Evolutionary conservation across 73 alveolate genomes (phyloP).

Genomic region (Paramecium sonneborni): DNA sequence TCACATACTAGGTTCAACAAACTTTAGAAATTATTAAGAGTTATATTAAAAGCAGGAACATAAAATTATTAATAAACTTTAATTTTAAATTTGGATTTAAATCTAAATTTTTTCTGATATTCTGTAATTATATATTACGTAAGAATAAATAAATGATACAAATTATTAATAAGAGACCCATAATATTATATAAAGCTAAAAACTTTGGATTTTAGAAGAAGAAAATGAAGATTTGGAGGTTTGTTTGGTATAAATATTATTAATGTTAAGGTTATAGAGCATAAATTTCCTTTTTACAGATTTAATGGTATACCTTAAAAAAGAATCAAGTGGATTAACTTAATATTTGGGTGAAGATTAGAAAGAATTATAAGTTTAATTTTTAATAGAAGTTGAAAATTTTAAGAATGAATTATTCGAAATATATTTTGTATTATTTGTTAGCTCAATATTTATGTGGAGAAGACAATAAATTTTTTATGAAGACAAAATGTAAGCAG

Average conservation of each 20-base stretch:
- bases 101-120: not conserved
- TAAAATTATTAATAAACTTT: not conserved
- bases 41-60: not conserved
- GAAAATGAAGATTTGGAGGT: conserved; percentile 30
- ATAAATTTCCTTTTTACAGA: not conserved
- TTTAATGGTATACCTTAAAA: not conserved
- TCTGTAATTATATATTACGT: not conserved
- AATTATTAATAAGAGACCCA: not conserved
- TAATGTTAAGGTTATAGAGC: not conserved
- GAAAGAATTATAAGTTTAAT: not conserved
- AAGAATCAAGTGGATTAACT: conserved; percentile 2
- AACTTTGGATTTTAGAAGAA: conserved; percentile 17
- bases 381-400: not conserved
- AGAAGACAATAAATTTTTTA: not conserved
- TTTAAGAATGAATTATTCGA: not conserved
- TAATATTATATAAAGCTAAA: not conserved
- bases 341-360: not conserved
- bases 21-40: not conserved
- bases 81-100: not conserved
- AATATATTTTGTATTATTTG: conserved; percentile 18
- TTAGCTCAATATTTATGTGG: conserved; percentile 36
- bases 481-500: not conserved
- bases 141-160: not conserved
- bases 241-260: not conserved
- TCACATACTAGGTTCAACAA: not conserved